Conservation (phyloP, 768 basidiomycete species). For the Coprinopsis sp. region DNA sequence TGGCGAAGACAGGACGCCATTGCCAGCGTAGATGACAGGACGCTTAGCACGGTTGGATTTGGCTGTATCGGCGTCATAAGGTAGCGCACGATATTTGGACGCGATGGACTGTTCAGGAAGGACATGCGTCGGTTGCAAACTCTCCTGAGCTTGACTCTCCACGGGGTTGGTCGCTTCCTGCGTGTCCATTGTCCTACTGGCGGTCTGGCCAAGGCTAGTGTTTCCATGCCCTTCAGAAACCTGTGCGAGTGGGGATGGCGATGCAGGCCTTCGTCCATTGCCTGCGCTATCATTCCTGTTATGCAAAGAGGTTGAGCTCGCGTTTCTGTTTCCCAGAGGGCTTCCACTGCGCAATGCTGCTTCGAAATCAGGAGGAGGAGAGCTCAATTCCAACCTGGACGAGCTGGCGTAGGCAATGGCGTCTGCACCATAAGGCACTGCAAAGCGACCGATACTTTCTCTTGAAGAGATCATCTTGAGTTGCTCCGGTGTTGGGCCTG, state of each 20-base stretch:
- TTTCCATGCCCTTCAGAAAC: background rate
- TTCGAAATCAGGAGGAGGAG: constrained; percentile 52
- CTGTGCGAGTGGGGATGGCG: background rate
- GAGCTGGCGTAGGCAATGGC: constrained; percentile 60
- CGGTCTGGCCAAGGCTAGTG: background rate
- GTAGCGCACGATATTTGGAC: background rate
- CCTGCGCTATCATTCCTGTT: too few relatives aligned
- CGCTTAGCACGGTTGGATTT: constrained; percentile 85
- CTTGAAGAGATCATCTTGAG: constrained; percentile 66
- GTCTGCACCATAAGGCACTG: constrained; percentile 71
- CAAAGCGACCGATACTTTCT: constrained; percentile 64
- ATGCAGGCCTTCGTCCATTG: background rate
- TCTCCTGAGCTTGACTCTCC: background rate
- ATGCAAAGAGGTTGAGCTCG: background rate
- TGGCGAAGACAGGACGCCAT: constrained; percentile 80
- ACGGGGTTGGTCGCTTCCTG: background rate
- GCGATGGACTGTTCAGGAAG: constrained; percentile 1
- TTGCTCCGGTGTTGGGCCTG: constrained; percentile 59
- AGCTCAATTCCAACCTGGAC: constrained; percentile 28
- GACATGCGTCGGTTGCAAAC: background rate
- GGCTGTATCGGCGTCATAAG: too few relatives aligned
- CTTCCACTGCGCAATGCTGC: constrained; percentile 12
- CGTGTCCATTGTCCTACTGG: background rate
- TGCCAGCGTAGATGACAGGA: constrained; percentile 91
- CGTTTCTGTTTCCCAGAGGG: background rate